phyloP scores from a whole-genome alignment of 495 filamentous ascomycete species.

The Aspergillus indologenus region DNA sequence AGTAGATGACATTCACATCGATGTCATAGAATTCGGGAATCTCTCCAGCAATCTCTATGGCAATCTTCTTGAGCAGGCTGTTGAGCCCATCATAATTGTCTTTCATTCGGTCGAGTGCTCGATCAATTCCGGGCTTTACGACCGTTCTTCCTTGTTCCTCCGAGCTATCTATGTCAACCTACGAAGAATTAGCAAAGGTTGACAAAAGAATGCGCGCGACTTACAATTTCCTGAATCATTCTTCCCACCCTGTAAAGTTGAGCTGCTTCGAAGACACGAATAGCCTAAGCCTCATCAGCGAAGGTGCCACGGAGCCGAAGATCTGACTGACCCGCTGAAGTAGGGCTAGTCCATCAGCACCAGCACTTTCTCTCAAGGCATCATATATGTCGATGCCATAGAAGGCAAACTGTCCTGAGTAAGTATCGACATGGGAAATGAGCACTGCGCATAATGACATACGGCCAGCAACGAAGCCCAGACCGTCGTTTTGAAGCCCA shows the following conservation, averaged over 20 bases:
- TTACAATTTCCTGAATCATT: slow-evolving; percentile 63
- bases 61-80: slow-evolving; percentile 64
- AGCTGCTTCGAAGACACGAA: slow-evolving; percentile 44
- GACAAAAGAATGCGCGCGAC: background rate
- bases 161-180: slow-evolving; percentile 80
- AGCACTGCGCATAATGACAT: slow-evolving; percentile 14
- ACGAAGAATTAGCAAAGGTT: slow-evolving; percentile 3
- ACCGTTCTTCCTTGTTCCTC: slow-evolving; percentile 69
- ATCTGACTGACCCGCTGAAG: slow-evolving; percentile 49
- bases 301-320: background rate
- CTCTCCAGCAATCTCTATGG: slow-evolving; percentile 55
- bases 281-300: slow-evolving; percentile 28
- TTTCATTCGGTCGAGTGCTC: slow-evolving; percentile 75
- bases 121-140: slow-evolving; percentile 68
- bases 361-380: slow-evolving; percentile 57
- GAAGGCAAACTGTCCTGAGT: slow-evolving; percentile 56
- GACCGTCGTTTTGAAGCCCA: slow-evolving; percentile 60
- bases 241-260: slow-evolving; percentile 63
- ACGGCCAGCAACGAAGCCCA: slow-evolving; percentile 65
- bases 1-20: slow-evolving; percentile 76
- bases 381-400: slow-evolving; percentile 68
- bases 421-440: background rate
- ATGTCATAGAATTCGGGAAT: slow-evolving; percentile 61
- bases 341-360: slow-evolving; percentile 54
- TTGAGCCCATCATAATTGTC: slow-evolving; percentile 73